Evolutionary conservation across 177 flowering plant genomes (phyloP), one percentile per base, ranked within the genome.

Genomic region (Vitis hybrid): DNA sequence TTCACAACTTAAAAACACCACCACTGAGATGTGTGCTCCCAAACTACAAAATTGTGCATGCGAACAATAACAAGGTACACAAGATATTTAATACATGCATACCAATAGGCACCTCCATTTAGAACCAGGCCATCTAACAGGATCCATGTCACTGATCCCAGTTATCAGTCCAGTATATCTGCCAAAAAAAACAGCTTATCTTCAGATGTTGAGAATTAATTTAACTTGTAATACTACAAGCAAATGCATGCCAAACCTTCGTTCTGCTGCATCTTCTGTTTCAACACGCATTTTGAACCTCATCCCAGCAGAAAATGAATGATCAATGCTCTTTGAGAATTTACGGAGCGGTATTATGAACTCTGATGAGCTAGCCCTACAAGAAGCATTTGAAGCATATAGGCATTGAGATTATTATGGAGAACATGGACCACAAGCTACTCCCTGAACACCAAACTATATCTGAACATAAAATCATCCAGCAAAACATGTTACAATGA

Each of bases 91-190:
- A 60, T 56, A 22, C 33, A 9, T 5, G 62, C 91, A 55, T 87
- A 94, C 99, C 89, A 85, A 51, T 48, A 96, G 80, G 75, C 95
- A 89, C 81, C 86, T 83, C 98, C 98, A 92, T 73, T 87, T 92
- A 55, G 98, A 92, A 56, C 90, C 87, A 60, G 93, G 91, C 97
- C 98, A 93, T 69, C 90, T 82, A 7, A 78, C 64, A 56, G 94
- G 93, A 84, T 96, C 98, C 66, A 87, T 52, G 61, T 96, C 98
- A 77, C 86, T 70, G 10, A 88, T 78, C 55, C 97, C 97, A 69
- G 86, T 81, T 65, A 96, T 77, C 10, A 90, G 48, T 16, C 99
- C 99, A 10, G 90, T 83, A 72, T 68, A 86, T 82, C 97, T 90
- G 89, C 64, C 69, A 72, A 62, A 60, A 16, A 1, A 53, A 19